Evolutionary conservation across 805 yeast genomes (phyloP), one percentile per base, ranked within the genome.

Genomic region (Ogataea dorogensis): DNA sequence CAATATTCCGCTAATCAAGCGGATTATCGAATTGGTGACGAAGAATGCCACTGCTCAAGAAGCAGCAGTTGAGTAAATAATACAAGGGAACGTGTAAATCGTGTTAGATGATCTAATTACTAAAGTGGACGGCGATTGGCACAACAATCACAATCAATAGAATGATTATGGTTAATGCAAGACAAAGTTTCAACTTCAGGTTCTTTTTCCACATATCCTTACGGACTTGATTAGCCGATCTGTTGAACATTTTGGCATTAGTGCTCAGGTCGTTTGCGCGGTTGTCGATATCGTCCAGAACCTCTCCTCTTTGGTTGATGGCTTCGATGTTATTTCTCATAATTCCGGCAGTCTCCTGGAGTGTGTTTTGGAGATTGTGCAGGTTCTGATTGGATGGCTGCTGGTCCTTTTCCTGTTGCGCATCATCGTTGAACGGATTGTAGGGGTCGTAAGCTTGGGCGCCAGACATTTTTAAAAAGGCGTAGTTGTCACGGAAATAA

Each of bases 191-290:
- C 91, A 93, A 84, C 70, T 93, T 93, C 77, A 93, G 75, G 62
- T 91, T 96, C 65, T 93, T 91, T 85, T 95, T 86, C 98, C 98
- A 91, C 97, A 91, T 91, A 59, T 89, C 95, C 64, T 89, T 91
- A 67, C 98, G 85, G 31, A 91, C 97, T 53, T 95, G 81, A 67
- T 91, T 91, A 42, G 98, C 98, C 25, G 96, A 95, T 60, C 95
- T 77, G 61, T 94, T 86, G 70, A 93, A 91, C 23, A 95, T 93
- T 51, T 86, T 91, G 7, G 98, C 98, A 30, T 86, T 77, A 30
- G 81, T 86, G 28, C 95, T 95, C 52, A 91, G 74, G 61, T 85
- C 87, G 55, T 88, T 95, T 7, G 98, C 93, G 59, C 88, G 86
- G 59, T 86, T 93, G 56, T 89, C 96, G 50, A 91, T 81, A 29